Percentiles rank a stretch among this genome's conserved stretches.
Evolutionary conservation across 805 yeast species (phyloP).

Genomic region (Candida michaelii): DNA sequence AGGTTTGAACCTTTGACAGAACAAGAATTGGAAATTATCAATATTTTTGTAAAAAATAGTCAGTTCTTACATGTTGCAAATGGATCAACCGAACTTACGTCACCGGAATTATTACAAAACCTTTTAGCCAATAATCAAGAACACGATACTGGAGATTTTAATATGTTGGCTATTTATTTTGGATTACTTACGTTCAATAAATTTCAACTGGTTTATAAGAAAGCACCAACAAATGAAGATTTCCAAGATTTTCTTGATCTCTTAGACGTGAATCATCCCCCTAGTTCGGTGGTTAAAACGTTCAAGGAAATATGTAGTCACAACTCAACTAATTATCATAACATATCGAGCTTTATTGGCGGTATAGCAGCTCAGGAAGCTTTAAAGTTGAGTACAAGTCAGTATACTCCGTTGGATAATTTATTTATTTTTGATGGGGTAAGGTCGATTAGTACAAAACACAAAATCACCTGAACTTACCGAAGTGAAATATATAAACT

Average conservation of each 20-base stretch:
- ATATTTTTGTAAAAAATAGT: conserved; percentile 62
- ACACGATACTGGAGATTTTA: conserved; percentile 16
- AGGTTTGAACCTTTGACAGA: conserved; percentile 22
- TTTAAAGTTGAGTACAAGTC: conserved; percentile 71
- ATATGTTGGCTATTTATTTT: conserved; percentile 37
- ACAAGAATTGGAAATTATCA: conserved; percentile 35
- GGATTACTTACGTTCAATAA: conserved; percentile 38
- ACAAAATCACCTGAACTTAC: no score
- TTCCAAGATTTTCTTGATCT: conserved; percentile 19
- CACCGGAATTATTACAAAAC: conserved; percentile 2
- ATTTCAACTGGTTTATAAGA: conserved; percentile 18
- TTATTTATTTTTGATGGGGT: conserved; percentile 73
- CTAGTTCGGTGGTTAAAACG: conserved; percentile 17
- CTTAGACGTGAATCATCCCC: conserved; percentile 10
- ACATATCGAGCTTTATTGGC: conserved; percentile 69
- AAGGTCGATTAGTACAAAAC: conserved; percentile 47
- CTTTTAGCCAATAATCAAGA: conserved; percentile 13
- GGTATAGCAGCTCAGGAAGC: conserved; percentile 87
- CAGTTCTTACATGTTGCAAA: conserved; percentile 49
- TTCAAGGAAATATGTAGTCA: conserved; percentile 38
- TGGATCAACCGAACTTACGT: conserved; percentile 33
- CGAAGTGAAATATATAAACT: conserved; percentile 32
- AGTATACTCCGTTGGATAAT: conserved; percentile 77
- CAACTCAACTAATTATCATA: conserved; percentile 49
- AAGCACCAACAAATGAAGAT: conserved; percentile 22